phyloP scores from a whole-genome alignment of 1,284 basidiomycete species.

The Retiboletus flavoniger region DNA sequence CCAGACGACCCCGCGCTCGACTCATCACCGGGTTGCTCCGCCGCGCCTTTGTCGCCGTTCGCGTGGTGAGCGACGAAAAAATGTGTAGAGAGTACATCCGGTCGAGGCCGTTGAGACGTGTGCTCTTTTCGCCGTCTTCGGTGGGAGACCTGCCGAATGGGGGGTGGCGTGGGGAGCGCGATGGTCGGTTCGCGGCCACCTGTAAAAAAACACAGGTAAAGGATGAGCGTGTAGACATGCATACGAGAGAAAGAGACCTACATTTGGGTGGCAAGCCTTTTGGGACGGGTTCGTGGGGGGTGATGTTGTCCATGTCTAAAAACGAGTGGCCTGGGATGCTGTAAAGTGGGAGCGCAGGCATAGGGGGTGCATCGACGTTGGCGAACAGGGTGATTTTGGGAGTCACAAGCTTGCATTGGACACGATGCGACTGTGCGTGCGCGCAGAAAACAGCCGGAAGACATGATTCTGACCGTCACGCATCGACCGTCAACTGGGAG shows the following conservation, averaged over 20 bases:
- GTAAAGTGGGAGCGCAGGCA: constrained; percentile 21
- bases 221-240: background rate
- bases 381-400: constrained; percentile 26
- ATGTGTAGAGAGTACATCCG: constrained; percentile 21
- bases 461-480: constrained; percentile 20
- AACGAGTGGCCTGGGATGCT: constrained; percentile 21
- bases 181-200: constrained; percentile 21
- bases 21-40: constrained; percentile 31
- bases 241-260: constrained; percentile 4
- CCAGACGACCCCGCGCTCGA: background rate
- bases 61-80: constrained; percentile 14
- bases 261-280: constrained; percentile 20
- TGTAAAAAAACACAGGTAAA: background rate
- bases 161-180: constrained; percentile 25
- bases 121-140: constrained; percentile 8
- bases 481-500: constrained; percentile 27
- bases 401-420: constrained; percentile 34
- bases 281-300: constrained; percentile 8
- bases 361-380: constrained; percentile 18
- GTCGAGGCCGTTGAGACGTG: constrained; percentile 14
- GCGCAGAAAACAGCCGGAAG: constrained; percentile 26
- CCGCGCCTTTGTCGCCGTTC: constrained; percentile 6
- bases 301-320: constrained; percentile 27
- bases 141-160: constrained; percentile 25
- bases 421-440: constrained; percentile 26